phyloP scores from a whole-genome alignment of 148 eudicot genomes.

The Silene latifolia region DNA sequence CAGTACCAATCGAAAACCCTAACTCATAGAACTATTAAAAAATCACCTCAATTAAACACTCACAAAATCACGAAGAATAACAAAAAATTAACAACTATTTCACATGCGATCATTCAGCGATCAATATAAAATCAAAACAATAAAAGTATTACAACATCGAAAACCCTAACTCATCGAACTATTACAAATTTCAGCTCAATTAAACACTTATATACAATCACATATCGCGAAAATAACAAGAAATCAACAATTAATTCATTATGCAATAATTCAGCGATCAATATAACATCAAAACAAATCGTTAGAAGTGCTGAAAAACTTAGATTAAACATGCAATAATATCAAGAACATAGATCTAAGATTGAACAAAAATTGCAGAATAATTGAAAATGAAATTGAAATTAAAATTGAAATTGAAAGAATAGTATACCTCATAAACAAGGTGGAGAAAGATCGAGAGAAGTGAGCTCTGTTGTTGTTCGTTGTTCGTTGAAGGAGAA shows the following conservation, averaged over 20 bases:
- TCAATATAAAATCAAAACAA: not conserved
- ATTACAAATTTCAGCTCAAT: not conserved
- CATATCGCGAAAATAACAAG: not conserved
- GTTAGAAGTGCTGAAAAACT: not conserved
- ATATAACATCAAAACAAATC: not conserved
- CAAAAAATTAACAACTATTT: not conserved
- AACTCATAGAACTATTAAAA: not conserved
- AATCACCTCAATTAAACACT: not conserved
- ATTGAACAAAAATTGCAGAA: not conserved
- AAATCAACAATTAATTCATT: not conserved
- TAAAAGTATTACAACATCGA: no score
- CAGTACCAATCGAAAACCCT: not conserved
- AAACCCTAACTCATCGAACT: not conserved
- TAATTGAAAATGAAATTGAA: not conserved
- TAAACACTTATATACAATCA: not conserved
- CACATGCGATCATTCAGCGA: no score
- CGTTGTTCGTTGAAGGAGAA: not conserved
- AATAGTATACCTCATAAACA: conserved; percentile 39
- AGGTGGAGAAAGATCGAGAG: conserved; percentile 34
- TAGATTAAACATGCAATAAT: not conserved
- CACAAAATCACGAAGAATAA: not conserved
- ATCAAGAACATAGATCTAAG: not conserved
- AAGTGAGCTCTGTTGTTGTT: conserved; percentile 12
- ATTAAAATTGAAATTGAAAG: not conserved
- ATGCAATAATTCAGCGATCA: no score